These are phyloP conservation scores for Voacanga thouarsii DNA, from an alignment of 257 asterid species.

Conservation along the genomic window DNA sequence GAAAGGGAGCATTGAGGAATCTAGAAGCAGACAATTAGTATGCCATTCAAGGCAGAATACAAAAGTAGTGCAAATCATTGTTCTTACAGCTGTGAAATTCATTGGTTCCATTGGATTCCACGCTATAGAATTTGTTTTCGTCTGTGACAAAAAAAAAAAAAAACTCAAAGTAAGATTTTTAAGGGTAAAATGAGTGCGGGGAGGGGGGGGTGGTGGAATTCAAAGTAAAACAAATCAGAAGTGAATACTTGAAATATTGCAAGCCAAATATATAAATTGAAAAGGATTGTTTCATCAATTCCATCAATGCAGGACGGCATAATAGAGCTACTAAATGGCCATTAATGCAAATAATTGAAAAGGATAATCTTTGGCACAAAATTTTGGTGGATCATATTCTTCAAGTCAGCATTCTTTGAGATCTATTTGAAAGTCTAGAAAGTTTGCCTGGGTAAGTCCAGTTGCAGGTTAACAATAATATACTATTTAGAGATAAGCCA, in stretches of 20 bases:
- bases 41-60: background rate
- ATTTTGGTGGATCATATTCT: background rate
- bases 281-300: background rate
- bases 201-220: too few relatives aligned
- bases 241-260: background rate
- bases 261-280: background rate
- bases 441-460: background rate
- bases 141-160: constrained; percentile 45
- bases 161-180: background rate
- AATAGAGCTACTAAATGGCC: background rate
- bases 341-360: background rate
- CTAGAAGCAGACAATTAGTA: background rate
- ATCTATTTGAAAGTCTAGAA: background rate
- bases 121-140: constrained; percentile 78
- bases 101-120: constrained; percentile 99
- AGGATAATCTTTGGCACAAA: background rate
- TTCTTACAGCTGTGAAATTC: constrained; percentile 96
- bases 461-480: background rate
- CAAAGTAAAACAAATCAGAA: background rate
- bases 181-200: too few relatives aligned
- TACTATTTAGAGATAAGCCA: background rate
- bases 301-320: background rate
- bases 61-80: constrained; percentile 13
- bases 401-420: background rate
- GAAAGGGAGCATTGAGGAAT: background rate